Evolutionary conservation across 768 basidiomycete genomes (phyloP).

Genomic region (Gymnopilus junonius): DNA sequence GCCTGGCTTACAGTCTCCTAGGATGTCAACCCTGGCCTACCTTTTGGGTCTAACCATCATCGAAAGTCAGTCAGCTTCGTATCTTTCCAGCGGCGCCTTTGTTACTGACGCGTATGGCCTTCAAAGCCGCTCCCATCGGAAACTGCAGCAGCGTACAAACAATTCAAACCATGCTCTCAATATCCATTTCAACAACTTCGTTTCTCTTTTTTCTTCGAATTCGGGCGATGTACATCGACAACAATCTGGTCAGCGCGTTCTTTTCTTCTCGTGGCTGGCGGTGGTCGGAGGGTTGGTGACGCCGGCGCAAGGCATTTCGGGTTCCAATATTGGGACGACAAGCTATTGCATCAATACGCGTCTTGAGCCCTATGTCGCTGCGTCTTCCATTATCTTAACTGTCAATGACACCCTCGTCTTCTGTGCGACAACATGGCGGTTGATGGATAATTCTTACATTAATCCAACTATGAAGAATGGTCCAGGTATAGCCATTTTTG

Average conservation of each 20-base stretch:
- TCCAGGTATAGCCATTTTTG: slow-evolving; percentile 20
- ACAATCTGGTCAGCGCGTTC: slow-evolving; percentile 13
- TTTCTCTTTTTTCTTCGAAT: slow-evolving; percentile 32
- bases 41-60: neutral
- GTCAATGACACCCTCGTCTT: slow-evolving; percentile 34
- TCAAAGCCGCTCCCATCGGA: no score
- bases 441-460: slow-evolving; percentile 18
- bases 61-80: neutral
- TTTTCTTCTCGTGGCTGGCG: slow-evolving; percentile 11
- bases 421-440: slow-evolving; percentile 32
- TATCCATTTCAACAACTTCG: slow-evolving; percentile 14
- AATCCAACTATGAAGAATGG: slow-evolving; percentile 4
- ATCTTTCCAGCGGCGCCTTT: neutral
- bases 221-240: slow-evolving; percentile 20
- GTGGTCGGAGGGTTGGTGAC: neutral
- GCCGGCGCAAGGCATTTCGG: neutral
- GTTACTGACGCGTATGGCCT: no score
- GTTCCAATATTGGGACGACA: slow-evolving; percentile 5
- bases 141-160: neutral
- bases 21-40: neutral
- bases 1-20: neutral
- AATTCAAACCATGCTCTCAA: neutral
- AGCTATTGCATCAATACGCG: neutral
- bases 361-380: slow-evolving; percentile 22
- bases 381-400: no score